phyloP scores from a whole-genome alignment of 75 land plant genomes.

The Selaginella moellendorffii region DNA sequence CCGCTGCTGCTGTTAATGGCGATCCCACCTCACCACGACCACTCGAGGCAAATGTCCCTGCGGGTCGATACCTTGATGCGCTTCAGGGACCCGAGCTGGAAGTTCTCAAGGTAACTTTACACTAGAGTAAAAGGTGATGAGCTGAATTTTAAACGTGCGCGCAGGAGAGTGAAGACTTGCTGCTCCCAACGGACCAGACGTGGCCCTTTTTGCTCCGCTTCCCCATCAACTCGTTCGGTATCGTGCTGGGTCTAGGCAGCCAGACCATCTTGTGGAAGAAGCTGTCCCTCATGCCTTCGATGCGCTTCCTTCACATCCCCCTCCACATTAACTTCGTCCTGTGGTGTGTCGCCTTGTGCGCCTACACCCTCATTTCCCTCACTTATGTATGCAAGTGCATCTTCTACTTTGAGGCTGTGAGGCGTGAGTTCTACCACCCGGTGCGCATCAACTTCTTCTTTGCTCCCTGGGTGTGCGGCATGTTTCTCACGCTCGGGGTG shows the following conservation, averaged over 20 bases:
- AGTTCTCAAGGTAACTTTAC: conserved; percentile 47
- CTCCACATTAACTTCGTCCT: not conserved
- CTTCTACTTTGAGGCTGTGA: conserved; percentile 9
- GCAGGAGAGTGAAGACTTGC: conserved; percentile 1
- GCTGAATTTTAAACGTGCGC: too few relatives aligned
- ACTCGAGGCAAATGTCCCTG: conserved; percentile 22
- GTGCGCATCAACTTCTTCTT: conserved; percentile 9
- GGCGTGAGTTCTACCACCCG: conserved; percentile 1
- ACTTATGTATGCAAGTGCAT: conserved; percentile 6
- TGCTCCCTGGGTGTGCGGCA: conserved; percentile 3
- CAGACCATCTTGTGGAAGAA: conserved; percentile 5
- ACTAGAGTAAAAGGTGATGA: too few relatives aligned
- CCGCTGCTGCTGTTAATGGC: not conserved
- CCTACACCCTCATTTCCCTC: not conserved
- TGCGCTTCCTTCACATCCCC: conserved; percentile 1
- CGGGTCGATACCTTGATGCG: conserved; percentile 65
- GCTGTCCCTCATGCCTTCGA: not conserved
- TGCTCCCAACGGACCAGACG: not conserved
- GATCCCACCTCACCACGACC: not conserved
- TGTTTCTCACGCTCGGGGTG: not conserved
- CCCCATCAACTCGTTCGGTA: conserved; percentile 6
- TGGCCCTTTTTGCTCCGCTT: conserved; percentile 9
- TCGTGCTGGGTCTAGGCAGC: conserved; percentile 1
- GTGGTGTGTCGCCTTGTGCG: conserved; percentile 4
- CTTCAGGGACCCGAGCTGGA: conserved; percentile 75